Conservation (phyloP, 2,329 filamentous ascomycete genomes). For the Hirsutella rhossiliensis region DNA sequence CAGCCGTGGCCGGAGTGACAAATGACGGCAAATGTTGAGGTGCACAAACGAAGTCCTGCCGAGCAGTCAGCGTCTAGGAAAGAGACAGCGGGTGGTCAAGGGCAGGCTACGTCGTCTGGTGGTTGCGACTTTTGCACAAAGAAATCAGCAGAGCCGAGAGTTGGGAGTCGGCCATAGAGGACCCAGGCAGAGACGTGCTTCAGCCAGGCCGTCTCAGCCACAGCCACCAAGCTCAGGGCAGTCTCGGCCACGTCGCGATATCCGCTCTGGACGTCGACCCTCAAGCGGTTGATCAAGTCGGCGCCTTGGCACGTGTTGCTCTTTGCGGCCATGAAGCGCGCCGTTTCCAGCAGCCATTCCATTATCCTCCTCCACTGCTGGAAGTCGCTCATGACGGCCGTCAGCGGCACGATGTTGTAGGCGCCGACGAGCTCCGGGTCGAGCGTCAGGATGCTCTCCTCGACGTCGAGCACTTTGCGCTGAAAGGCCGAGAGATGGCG, state of each 20-base stretch:
- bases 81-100: neutral
- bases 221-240: slow-evolving; percentile 57
- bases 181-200: slow-evolving; percentile 86
- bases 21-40: slow-evolving; percentile 62
- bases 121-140: slow-evolving; percentile 52
- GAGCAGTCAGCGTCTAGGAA: neutral
- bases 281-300: slow-evolving; percentile 63
- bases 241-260: slow-evolving; percentile 76
- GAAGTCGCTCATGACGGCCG: slow-evolving; percentile 73
- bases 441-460: slow-evolving; percentile 61
- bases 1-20: slow-evolving; percentile 60
- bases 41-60: slow-evolving; percentile 45
- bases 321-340: slow-evolving; percentile 50
- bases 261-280: slow-evolving; percentile 70
- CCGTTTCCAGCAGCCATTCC: slow-evolving; percentile 73
- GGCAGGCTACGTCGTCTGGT: slow-evolving; percentile 23
- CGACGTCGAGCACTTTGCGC: slow-evolving; percentile 71
- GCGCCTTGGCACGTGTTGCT: slow-evolving; percentile 51
- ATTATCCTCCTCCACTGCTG: slow-evolving; percentile 74
- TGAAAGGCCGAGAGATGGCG: slow-evolving; percentile 73
- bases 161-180: slow-evolving; percentile 72
- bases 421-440: slow-evolving; percentile 77
- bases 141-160: slow-evolving; percentile 71
- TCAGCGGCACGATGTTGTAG: slow-evolving; percentile 87
- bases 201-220: slow-evolving; percentile 84